Base-by-base conservation (phyloP, 169 alveolate genomes). In the Plasmodium adleri region DNA sequence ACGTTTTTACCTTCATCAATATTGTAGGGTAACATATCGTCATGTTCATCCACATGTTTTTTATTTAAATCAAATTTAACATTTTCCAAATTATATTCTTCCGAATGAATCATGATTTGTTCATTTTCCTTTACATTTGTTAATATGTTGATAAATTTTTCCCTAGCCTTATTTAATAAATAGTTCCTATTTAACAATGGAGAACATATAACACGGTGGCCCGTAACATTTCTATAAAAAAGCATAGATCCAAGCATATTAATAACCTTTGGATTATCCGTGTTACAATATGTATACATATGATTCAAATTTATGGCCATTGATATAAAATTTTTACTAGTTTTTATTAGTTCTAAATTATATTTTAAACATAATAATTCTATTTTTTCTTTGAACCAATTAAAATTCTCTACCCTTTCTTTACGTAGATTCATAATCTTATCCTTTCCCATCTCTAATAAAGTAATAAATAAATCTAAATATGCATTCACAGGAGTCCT, bases 141-240 rank as follows among this genome's bases (percentile, higher is more conserved):
- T 26, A 17, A 47, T 13, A 20, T 47, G 12, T 17, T 6, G 13
- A 8, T 12, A 3, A 10, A 13, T 15, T 39, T 74, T 20, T 15
- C 66, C 5, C 22, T 63, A 17, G 7, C 13, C 15, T 15, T 76
- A 12, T 59, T 60, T 54, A 43, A 50, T 13, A 12, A 4, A 3
- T 39, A 20, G 1, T 59, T 43, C 12, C 58, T 52, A 43, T 59
- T 70, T 32, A 85, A 59, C 8, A 70, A n/a, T 4, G 92, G 92
- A 56, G 92, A 85, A 22, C 88, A 85, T 12, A 85, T 85, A 2
- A 85, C 92, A n/a, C 72, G 26, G 62, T 85, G 92, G 5, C 92
- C 92, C 4, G 92, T 85, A 1, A 85, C 92, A 85, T 85, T 85
- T 71, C 92, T 47, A 43, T 85, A 85, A 60, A 85, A 85, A n/a